Base-by-base conservation (phyloP, 2,329 filamentous ascomycete species). In the Botryosphaeria agaves region DNA sequence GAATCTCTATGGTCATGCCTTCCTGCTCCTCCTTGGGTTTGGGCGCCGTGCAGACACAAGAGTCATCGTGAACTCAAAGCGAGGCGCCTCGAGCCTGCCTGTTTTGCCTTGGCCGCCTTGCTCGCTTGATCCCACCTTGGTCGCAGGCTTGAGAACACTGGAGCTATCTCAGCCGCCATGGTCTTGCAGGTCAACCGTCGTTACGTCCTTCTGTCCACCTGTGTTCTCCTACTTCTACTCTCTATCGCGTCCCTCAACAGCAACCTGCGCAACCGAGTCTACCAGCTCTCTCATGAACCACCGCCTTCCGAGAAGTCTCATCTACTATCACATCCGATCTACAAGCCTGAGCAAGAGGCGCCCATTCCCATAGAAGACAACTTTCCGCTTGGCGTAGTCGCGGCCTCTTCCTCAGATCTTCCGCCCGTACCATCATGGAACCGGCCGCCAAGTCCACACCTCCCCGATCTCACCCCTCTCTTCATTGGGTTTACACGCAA, bases 401-500 rank as follows among this genome's bases (percentile, higher is more conserved):
- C 32, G 7, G 11, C 15, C 14, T 12, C 15, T 8, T 14, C 27
- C 5, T 6, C 15, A 9, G 32, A 31, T 18, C 26, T 33, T 4
- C 32, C 32, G 12, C 26, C 32, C 14, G 19, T 31, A 15, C 26
- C 32, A 6, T 31, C 32, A 15, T 31, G 12, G 11, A 33, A 33
- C 14, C 9, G 8, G 15, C 14, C 19, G 12, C 32, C 32, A 11
- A 6, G 17, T 12, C 32, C 26, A 15, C 32, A 33, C 21, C 17
- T 30, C n/a, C 14, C 17, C 12, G 32, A 33, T 7, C 34, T 39
- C 3, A 52, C 68, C 3, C 66, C 68, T 2, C 55, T 73, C 6
- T 52, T 72, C 29, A 68, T 72, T 35, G 64, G 66, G n/a, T 73
- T 72, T 49, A 69, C 67, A 0, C 55, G 66, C 19, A 61, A 62